A percentile compares a stretch with the other conserved stretches of the same genome.
phyloP scores from a whole-genome alignment of 331 rosid genomes.

The Saraca asoca region DNA sequence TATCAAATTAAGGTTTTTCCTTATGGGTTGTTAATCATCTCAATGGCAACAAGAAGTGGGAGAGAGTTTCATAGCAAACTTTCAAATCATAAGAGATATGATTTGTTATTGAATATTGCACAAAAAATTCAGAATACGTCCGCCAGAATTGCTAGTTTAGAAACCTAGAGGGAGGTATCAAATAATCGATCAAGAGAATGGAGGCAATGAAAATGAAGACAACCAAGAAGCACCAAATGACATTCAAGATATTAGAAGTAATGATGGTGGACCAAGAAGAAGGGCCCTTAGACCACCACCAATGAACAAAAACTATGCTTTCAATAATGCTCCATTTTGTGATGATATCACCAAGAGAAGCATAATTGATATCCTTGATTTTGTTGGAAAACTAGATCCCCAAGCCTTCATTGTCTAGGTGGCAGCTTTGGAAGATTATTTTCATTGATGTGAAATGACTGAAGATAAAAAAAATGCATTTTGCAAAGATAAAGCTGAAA shows the following conservation, averaged over 20 bases:
- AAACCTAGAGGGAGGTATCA: not conserved
- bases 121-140: too few relatives aligned
- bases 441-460: not conserved
- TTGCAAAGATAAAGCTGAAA: constrained; percentile 1
- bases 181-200: not conserved
- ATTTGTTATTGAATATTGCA: too few relatives aligned
- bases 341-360: not conserved
- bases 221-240: too few relatives aligned
- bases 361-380: not conserved
- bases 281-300: not conserved
- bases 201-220: not conserved
- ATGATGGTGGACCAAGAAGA: not conserved
- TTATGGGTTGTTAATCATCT: too few relatives aligned
- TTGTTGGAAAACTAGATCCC: not conserved
- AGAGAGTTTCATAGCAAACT: too few relatives aligned
- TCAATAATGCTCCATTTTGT: too few relatives aligned
- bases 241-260: not conserved
- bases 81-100: too few relatives aligned
- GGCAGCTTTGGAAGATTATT: not conserved
- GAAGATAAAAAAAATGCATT: not conserved
- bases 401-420: not conserved
- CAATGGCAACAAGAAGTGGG: too few relatives aligned
- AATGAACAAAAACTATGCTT: not conserved
- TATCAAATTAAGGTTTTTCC: too few relatives aligned
- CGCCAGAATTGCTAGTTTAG: not conserved